Base-by-base conservation (phyloP, 441 rosid genomes). In the Populus hybrid region DNA sequence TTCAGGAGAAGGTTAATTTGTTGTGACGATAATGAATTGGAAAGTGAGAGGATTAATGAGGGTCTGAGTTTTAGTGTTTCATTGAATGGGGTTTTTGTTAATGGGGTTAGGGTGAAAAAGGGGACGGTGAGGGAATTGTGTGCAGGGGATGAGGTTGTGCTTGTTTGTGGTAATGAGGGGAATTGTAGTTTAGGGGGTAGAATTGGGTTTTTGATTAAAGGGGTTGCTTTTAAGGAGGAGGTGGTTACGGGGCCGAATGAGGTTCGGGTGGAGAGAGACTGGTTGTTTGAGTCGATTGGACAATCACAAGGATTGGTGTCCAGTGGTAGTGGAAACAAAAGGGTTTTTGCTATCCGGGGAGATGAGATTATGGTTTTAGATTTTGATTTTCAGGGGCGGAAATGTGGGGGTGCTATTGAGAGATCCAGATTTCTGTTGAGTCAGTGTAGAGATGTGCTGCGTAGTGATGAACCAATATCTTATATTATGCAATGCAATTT, bases 111-210 rank as follows among this genome's bases (percentile, higher is more conserved):
- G 86, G 61, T 91, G 72, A 42, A 66, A 57, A 82, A 73, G 70
- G 90, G 87, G 1, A 75, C 67, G 70, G 80, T 77, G 65, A 71
- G 74, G 71, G 95, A 91, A 79, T 81, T 95, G 84, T 80, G 42
- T 11, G 79, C 84, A 0, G 97, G 92, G 61, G 95, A 95, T 86
- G 97, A 93, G 86, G 89, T 95, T 72, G 84, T 87, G 83, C 85
- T 95, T 79, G 82, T 35, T 82, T 91, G 95, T 57, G 83, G 89
- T 59, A 80, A 76, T 64, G 83, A 81, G 79, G 79, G 79, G 34
- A 61, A 38, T 74, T 88, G 93, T 57, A 68, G 79, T 75, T 85
- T 81, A 11, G n/a, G 81, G 57, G 71, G 73, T 64, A 79, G 69
- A 78, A 80, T 87, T 83, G 95, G 97, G 63, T 77, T 81, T 81